Conservation (phyloP, 352 stramenopile genomes). For the Phytophthora citrophthora region DNA sequence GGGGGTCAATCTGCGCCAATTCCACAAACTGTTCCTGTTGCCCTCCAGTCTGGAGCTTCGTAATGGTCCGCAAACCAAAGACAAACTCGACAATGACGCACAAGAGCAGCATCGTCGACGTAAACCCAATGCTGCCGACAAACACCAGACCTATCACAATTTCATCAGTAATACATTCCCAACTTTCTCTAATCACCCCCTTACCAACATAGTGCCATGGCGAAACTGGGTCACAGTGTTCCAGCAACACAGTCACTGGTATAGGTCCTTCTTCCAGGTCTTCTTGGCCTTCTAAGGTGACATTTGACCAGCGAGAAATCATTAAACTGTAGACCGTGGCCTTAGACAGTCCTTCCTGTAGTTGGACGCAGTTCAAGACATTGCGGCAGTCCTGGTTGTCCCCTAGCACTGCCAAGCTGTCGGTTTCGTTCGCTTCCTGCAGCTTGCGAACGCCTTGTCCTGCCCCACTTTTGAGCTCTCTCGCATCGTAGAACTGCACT, state of each 20-base stretch:
- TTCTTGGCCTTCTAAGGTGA: background rate
- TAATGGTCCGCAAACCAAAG: constrained; percentile 46
- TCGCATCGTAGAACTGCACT: constrained; percentile 59
- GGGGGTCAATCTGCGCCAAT: constrained; percentile 40
- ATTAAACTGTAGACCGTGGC: constrained; percentile 51
- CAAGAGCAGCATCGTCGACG: constrained; percentile 47
- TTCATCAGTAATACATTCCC: background rate
- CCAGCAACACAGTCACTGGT: constrained; percentile 35
- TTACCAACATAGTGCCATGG: constrained; percentile 48
- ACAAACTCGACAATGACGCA: constrained; percentile 57
- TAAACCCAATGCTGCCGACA: constrained; percentile 49
- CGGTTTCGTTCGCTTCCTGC: constrained; percentile 14
- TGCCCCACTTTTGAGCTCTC: constrained; percentile 22
- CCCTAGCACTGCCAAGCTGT: constrained; percentile 14
- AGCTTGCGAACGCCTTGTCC: constrained; percentile 16
- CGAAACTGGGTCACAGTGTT: constrained; percentile 50
- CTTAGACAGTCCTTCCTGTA: constrained; percentile 43
- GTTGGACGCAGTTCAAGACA: constrained; percentile 36
- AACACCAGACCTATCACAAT: constrained; percentile 39
- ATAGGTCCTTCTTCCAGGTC: constrained; percentile 10
- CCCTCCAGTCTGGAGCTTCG: constrained; percentile 41
- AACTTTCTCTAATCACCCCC: background rate
- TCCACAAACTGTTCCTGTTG: constrained; percentile 44
- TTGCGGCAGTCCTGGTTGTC: constrained; percentile 36
- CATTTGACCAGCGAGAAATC: constrained; percentile 36